Conservation (phyloP, 768 basidiomycete genomes). For the Lactifluus volemus region DNA sequence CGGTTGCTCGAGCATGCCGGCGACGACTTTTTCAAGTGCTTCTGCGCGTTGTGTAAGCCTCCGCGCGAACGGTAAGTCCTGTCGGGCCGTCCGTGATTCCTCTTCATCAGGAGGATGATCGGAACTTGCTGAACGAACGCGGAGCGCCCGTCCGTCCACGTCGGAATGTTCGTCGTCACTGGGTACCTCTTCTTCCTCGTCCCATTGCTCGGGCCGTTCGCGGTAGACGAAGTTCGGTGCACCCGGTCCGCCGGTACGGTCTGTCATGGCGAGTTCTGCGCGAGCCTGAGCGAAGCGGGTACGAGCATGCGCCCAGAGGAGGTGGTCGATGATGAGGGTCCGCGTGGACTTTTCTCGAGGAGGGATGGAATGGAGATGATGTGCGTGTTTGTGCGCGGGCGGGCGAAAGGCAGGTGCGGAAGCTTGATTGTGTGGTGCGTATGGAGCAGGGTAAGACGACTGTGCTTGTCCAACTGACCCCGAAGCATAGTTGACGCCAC, state of each 20-base stretch:
- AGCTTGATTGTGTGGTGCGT: not conserved
- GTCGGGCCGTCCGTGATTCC: conserved; percentile 46
- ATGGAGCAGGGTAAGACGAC: not conserved
- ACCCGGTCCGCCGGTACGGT: conserved; percentile 61
- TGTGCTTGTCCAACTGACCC: not conserved
- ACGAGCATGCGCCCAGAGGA: conserved; percentile 76
- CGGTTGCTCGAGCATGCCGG: conserved; percentile 72
- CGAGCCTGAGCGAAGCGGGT: conserved; percentile 79
- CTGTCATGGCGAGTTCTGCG: conserved; percentile 80
- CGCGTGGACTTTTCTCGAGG: conserved; percentile 84
- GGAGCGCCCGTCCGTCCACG: conserved; percentile 23
- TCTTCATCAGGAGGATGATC: conserved; percentile 43
- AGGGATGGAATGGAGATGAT: conserved; percentile 80
- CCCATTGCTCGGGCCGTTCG: conserved; percentile 64
- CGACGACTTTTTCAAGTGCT: conserved; percentile 74
- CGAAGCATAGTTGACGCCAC: not conserved
- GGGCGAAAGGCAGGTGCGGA: conserved; percentile 41
- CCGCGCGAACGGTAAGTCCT: conserved; percentile 56
- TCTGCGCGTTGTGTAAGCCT: conserved; percentile 65
- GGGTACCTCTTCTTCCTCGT: conserved; percentile 58
- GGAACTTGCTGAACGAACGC: conserved; percentile 44
- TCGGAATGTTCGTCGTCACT: conserved; percentile 56
- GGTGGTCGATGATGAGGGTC: conserved; percentile 80
- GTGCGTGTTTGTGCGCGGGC: conserved; percentile 82
- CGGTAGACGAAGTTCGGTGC: conserved; percentile 54